These are phyloP conservation scores for Blastocystis sp. DNA, from an alignment of 352 stramenopile species.

Conservation along the genomic window DNA sequence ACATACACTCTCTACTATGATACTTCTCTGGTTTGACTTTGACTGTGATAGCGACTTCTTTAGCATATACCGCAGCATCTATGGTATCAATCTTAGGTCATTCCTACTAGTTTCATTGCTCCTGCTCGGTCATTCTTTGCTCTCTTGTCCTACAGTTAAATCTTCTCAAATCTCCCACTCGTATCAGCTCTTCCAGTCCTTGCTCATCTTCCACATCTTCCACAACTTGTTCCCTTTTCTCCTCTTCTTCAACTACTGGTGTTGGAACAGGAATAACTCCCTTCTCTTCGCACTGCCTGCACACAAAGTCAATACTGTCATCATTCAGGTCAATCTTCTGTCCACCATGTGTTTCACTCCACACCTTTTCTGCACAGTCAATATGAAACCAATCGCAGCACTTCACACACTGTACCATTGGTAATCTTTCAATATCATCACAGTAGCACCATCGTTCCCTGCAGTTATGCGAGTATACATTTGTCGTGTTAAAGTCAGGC, in stretches of 20 bases:
- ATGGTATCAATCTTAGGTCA: neutral
- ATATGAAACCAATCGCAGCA: constrained; percentile 63
- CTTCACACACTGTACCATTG: constrained; percentile 62
- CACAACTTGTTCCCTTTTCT: neutral
- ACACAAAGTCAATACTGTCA: constrained; percentile 16
- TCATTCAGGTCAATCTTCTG: neutral
- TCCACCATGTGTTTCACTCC: neutral
- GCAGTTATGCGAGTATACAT: constrained; percentile 63
- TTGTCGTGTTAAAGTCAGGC: neutral
- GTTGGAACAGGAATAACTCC: neutral
- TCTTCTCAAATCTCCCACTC: neutral
- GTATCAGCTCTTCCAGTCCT: neutral
- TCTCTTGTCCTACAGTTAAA: neutral
- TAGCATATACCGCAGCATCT: constrained; percentile 50
- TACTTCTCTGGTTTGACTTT: neutral
- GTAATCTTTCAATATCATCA: constrained; percentile 31
- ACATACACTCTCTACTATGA: constrained; percentile 8
- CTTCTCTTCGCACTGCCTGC: neutral
- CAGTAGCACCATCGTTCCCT: constrained; percentile 63
- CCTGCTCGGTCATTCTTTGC: constrained; percentile 1
- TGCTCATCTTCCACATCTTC: neutral
- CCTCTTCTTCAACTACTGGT: neutral
- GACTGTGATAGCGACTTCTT: neutral
- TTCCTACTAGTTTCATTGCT: constrained; percentile 20
- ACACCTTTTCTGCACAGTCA: neutral